Conservation (phyloP, 495 filamentous ascomycete genomes). For the Immersiella caudata region DNA sequence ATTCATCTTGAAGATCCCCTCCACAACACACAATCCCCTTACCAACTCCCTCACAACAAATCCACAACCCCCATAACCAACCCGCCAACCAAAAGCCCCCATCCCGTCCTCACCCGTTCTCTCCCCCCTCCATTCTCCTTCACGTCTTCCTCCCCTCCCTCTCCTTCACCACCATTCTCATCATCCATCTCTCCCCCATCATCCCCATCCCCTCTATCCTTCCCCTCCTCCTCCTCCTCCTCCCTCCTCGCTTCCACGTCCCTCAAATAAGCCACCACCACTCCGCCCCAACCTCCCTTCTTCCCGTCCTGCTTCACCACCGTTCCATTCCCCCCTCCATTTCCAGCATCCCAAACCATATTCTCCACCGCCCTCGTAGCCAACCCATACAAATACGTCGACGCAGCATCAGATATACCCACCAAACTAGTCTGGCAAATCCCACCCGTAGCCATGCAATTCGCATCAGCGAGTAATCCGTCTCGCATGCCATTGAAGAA, state of each 20-base stretch:
- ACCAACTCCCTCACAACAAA: neutral
- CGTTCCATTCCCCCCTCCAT: slow-evolving; percentile 16
- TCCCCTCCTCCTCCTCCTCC: slow-evolving; percentile 10
- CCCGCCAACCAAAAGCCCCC: neutral
- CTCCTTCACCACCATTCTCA: too few relatives aligned
- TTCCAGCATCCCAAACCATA: slow-evolving; percentile 41
- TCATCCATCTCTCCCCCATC: neutral
- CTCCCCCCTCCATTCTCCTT: neutral
- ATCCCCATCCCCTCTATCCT: neutral
- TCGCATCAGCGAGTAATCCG: slow-evolving; percentile 25
- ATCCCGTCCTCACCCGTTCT: neutral
- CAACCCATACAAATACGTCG: slow-evolving; percentile 47
- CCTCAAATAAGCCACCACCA: slow-evolving; percentile 35
- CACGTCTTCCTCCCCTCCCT: neutral
- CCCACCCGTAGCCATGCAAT: slow-evolving; percentile 28
- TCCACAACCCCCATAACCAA: neutral
- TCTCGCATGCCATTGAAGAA: slow-evolving; percentile 51
- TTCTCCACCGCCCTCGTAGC: slow-evolving; percentile 48
- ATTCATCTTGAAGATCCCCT: neutral
- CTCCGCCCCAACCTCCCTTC: slow-evolving; percentile 52
- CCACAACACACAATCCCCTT: neutral
- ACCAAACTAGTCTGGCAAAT: slow-evolving; percentile 50
- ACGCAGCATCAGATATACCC: slow-evolving; percentile 36
- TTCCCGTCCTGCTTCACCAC: slow-evolving; percentile 45
- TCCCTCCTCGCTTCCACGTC: slow-evolving; percentile 9